phyloP scores from a whole-genome alignment of 2,329 filamentous ascomycete genomes.

The Ploettnerulaceae sp. region DNA sequence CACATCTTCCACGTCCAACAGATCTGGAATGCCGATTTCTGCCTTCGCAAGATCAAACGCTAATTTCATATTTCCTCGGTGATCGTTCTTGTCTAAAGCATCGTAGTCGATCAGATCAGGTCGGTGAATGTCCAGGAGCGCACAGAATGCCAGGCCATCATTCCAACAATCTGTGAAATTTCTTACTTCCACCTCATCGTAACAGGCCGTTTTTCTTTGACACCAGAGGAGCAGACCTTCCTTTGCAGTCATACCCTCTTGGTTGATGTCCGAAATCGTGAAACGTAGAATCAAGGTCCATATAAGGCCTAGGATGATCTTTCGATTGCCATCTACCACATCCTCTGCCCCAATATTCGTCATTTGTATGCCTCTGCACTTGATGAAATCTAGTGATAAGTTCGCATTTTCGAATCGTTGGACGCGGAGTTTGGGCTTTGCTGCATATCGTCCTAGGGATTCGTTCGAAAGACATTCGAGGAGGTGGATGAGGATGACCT shows the following conservation, averaged over 20 bases:
- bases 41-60: slow-evolving; percentile 94
- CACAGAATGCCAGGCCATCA: slow-evolving; percentile 93
- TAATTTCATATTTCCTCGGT: slow-evolving; percentile 94
- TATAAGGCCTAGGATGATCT: slow-evolving; percentile 94
- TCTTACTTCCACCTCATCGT: slow-evolving; percentile 90
- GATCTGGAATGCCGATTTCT: slow-evolving; percentile 93
- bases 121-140: slow-evolving; percentile 91
- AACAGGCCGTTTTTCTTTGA: slow-evolving; percentile 96
- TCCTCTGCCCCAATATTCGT: slow-evolving; percentile 98
- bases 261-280: slow-evolving; percentile 97
- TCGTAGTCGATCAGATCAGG: slow-evolving; percentile 98
- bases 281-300: slow-evolving; percentile 98
- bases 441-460: slow-evolving; percentile 92
- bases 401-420: slow-evolving; percentile 99
- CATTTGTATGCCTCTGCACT: slow-evolving; percentile 86
- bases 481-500: slow-evolving; percentile 94
- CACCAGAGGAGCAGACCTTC: slow-evolving; percentile 95
- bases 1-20: slow-evolving; percentile 96
- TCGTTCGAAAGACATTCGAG: slow-evolving; percentile 94
- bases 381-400: slow-evolving; percentile 89
- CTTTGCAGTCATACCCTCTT: slow-evolving; percentile 95
- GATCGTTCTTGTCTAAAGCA: slow-evolving; percentile 86
- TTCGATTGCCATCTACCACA: slow-evolving; percentile 94
- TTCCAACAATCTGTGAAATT: slow-evolving; percentile 98
- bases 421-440: slow-evolving; percentile 91